These are phyloP conservation scores for Naganishia sp. DNA, from an alignment of 1,284 basidiomycete genomes.

Conservation along the genomic window DNA sequence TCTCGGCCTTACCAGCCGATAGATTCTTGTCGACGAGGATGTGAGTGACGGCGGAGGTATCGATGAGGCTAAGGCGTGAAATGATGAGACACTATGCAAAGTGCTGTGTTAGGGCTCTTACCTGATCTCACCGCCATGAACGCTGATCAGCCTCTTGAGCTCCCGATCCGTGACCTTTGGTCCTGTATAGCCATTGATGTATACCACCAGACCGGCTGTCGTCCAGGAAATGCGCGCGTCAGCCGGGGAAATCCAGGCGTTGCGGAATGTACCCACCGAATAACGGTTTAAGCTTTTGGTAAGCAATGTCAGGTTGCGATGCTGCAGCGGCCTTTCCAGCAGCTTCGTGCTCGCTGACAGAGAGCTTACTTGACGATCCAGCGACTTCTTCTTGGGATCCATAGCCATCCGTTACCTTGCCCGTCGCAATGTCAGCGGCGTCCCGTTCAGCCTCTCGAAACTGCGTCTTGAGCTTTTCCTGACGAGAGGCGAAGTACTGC, in stretches of 20 bases:
- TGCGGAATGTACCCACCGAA: no score
- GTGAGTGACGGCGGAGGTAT: conserved; percentile 39
- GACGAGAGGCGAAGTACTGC: conserved; percentile 9
- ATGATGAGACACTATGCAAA: neutral
- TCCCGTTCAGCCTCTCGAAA: neutral
- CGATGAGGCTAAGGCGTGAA: neutral
- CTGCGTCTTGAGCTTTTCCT: conserved; percentile 22
- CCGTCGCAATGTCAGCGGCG: no score
- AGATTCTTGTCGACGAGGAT: conserved; percentile 47
- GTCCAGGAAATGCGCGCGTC: neutral
- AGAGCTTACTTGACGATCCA: no score
- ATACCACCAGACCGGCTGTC: conserved; percentile 47
- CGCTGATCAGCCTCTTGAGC: conserved; percentile 49
- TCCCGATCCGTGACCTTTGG: conserved; percentile 50
- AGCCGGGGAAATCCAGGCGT: neutral
- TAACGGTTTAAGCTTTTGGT: no score
- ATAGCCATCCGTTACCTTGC: no score
- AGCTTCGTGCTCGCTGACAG: no score
- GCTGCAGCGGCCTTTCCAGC: no score
- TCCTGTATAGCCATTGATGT: conserved; percentile 52
- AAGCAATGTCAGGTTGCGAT: no score
- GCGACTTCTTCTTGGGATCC: no score
- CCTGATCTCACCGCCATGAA: conserved; percentile 49
- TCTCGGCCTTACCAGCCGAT: conserved; percentile 50
- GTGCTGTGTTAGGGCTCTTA: conserved; percentile 23